Conservation (phyloP, 2,329 filamentous ascomycete genomes). For the Mollisia scopiformis region DNA sequence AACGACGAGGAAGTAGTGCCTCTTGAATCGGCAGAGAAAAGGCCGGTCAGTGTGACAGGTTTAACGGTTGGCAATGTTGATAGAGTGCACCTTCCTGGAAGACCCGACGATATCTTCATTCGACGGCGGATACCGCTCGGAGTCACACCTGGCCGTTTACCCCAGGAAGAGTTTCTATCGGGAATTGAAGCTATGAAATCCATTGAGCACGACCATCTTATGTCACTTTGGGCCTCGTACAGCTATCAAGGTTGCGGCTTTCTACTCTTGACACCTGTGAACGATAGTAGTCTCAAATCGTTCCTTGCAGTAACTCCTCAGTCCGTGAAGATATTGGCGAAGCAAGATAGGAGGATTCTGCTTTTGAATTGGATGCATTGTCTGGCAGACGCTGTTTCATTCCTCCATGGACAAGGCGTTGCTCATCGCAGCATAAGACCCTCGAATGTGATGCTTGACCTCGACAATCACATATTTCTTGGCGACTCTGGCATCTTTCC, state of each 20-base stretch:
- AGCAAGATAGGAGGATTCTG: slow-evolving; percentile 59
- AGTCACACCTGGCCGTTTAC: slow-evolving; percentile 46
- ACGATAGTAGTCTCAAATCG: slow-evolving; percentile 67
- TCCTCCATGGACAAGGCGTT: slow-evolving; percentile 65
- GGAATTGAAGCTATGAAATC: slow-evolving; percentile 62
- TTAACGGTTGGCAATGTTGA: slow-evolving; percentile 50
- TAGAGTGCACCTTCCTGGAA: slow-evolving; percentile 65
- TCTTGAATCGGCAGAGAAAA: slow-evolving; percentile 65
- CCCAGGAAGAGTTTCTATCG: slow-evolving; percentile 58
- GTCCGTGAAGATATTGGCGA: slow-evolving; percentile 63
- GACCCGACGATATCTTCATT: slow-evolving; percentile 58
- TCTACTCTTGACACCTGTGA: slow-evolving; percentile 66
- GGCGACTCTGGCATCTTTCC: slow-evolving; percentile 60
- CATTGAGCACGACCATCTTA: slow-evolving; percentile 69
- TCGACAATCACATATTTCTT: slow-evolving; percentile 67
- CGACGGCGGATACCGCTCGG: slow-evolving; percentile 61
- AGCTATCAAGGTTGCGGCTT: slow-evolving; percentile 65
- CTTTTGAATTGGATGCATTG: slow-evolving; percentile 78
- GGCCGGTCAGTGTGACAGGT: slow-evolving; percentile 46
- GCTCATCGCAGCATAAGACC: slow-evolving; percentile 72
- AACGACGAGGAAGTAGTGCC: slow-evolving; percentile 70
- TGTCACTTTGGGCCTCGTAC: slow-evolving; percentile 74
- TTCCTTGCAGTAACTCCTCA: slow-evolving; percentile 67
- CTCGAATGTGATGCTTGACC: slow-evolving; percentile 69
- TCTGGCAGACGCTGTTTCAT: slow-evolving; percentile 67